Base-by-base conservation (phyloP, 208 protist genomes). In the Trypanosoma scelopori region DNA sequence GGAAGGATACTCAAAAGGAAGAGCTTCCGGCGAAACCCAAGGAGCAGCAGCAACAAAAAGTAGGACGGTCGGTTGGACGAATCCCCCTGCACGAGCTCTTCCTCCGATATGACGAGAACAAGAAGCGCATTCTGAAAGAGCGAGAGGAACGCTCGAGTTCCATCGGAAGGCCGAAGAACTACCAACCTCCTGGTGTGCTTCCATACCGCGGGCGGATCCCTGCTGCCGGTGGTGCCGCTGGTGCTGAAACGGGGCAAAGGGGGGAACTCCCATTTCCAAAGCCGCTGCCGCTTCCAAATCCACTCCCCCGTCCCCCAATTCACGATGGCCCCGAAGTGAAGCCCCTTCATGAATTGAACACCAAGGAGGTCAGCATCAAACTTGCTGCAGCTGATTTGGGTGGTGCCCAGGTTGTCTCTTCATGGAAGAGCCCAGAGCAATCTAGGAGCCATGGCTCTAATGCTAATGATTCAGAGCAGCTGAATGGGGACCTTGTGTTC, bases 71-170 rank as follows among this genome's bases (percentile, higher is more conserved):
- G 30, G 20, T 43, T 39, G 47, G 25, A 25, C 48, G 53, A 6
- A 23, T 71, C 3, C 72, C 79, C 4, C 74, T 89, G 27, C 65
- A 65, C 0, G 69, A 72, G 15, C 58, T 89, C 28, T 70, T 89
- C 47, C 64, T 78, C 15, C 57, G 65, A 27, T 89, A 84, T 46
- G 83, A 89, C 48, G 63, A 52, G 18, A 72, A 76, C 37, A 89
- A 89, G 62, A 76, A 77, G 59, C 77, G 67, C 30, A 69, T 82
- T 25, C 15, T 43, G 1, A 48, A 60, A 41, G 47, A 62, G 23
- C 51, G 53, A 30, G 68, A 71, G 18, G 16, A 63, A 46, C 42
- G 35, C 12, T 28, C 11, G 15, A 28, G 49, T 20, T 0, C 20
- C 16, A 4, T 20, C 1, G 20, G 39, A 20, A 39, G 41, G 15